Percentiles rank a stretch among this genome's conserved stretches.
These are phyloP conservation scores for Tetrahymena malaccensis DNA, from an alignment of 73 alveolate species.

Conservation along the genomic window DNA sequence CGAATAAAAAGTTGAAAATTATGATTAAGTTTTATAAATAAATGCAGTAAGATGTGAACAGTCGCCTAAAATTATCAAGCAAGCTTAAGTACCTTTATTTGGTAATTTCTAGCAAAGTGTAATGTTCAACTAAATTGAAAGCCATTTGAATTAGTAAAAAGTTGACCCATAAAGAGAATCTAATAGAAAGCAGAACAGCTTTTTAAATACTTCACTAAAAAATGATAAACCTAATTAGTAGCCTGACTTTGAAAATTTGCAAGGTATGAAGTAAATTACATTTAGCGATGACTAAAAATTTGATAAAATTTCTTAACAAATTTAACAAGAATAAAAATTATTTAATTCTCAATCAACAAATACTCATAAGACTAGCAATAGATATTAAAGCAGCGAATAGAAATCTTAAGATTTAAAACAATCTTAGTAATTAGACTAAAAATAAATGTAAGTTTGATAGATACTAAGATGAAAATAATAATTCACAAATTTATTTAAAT, in stretches of 20 bases:
- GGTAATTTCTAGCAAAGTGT: not conserved
- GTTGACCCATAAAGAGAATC: too few relatives aligned
- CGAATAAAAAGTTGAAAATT: not conserved
- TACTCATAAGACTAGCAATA: not conserved
- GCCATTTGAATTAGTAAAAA: too few relatives aligned
- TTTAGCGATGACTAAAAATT: not conserved
- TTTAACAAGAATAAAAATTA: not conserved
- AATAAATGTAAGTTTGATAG: too few relatives aligned
- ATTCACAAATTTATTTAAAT: too few relatives aligned
- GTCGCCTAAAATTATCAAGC: not conserved
- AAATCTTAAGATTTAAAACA: not conserved
- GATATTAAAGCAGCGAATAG: not conserved
- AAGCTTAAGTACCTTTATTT: not conserved
- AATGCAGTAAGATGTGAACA: not conserved
- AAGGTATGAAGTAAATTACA: not conserved
- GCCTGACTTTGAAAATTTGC: too few relatives aligned
- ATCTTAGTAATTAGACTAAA: too few relatives aligned
- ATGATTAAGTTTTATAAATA: not conserved
- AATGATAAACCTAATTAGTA: too few relatives aligned
- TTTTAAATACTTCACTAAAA: too few relatives aligned
- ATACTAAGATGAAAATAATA: too few relatives aligned
- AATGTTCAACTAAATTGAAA: too few relatives aligned
- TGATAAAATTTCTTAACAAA: not conserved
- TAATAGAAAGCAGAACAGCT: too few relatives aligned
- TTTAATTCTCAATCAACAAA: not conserved